phyloP scores from a whole-genome alignment of 805 yeast species.

The Blastobotrys americana region DNA sequence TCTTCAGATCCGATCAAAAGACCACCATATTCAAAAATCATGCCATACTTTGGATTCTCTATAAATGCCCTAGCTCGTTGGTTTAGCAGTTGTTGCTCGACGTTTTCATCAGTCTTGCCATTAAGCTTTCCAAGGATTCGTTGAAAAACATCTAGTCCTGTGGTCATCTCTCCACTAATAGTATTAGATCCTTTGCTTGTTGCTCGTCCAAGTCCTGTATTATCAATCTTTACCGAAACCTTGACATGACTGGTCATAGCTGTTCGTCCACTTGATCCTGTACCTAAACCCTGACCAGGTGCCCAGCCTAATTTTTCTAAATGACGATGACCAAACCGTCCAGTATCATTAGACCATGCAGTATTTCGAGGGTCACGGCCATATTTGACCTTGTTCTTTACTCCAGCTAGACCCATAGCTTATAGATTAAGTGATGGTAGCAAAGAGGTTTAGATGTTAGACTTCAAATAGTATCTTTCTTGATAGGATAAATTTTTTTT shows the following conservation, averaged over 20 bases:
- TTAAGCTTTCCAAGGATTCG: constrained; percentile 80
- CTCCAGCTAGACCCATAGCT: constrained; percentile 38
- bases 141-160: constrained; percentile 91
- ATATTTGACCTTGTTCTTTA: constrained; percentile 71
- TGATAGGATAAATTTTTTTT: too few relatives aligned
- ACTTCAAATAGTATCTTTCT: too few relatives aligned
- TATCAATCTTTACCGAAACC: constrained; percentile 75
- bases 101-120: constrained; percentile 67
- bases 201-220: constrained; percentile 83
- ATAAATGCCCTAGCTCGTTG: constrained; percentile 62
- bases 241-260: constrained; percentile 77
- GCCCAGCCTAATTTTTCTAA: constrained; percentile 81
- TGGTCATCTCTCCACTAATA: constrained; percentile 67
- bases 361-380: constrained; percentile 94
- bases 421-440: too few relatives aligned
- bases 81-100: constrained; percentile 43
- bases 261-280: constrained; percentile 33
- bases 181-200: constrained; percentile 39
- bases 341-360: constrained; percentile 72
- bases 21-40: constrained; percentile 80
- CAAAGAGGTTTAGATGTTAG: too few relatives aligned
- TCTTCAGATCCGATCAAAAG: constrained; percentile 81
- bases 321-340: constrained; percentile 81
- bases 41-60: constrained; percentile 82
- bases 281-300: constrained; percentile 85